Base-by-base conservation (phyloP, 2,329 filamentous ascomycete species). In the Botrytis galanthina region DNA sequence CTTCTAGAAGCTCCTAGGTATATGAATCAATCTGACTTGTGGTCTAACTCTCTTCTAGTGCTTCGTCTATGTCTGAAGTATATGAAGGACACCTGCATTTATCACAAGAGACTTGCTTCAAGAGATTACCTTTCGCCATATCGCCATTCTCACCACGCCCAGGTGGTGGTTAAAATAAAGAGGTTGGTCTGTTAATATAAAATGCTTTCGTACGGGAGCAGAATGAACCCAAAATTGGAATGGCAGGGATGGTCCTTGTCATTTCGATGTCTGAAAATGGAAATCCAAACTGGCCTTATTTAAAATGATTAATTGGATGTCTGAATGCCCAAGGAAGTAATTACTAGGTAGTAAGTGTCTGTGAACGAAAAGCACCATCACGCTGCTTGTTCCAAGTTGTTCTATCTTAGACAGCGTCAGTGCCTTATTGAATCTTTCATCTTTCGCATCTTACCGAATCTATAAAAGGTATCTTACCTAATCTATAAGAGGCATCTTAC, bases 121-220 rank as follows among this genome's bases (percentile, higher is more conserved):
- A 8, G 22, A 39, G 59, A 37, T 61, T 3, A 5, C 10, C 59
- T 37, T 44, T 16, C 32, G 9, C 26, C n/a, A 32, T 42, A 12
- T 29, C n/a, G 14, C 35, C 20, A 32, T 51, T 26, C 22, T 29
- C n/a, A 20, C 35, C 20, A 32, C 26, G 12, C 22, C 46, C 10
- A n/a, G 48, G 10, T 35, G 29, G 70, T 67, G 39, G 39, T 72
- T 42, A 39, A 72, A 68, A 72, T 60, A 60, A 59, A 68, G 70
- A 72, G 70, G 70, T 59, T 72, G 70, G 70, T 60, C 70, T 68
- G 48, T 37, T 68, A 60, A 72, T 67, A 72, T 67, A 72, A 60
- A 37, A 59, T 66, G 59, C 66, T 16, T 67, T 71, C 46, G 46
- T 44, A 67, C 10, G 37, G 67, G 70, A 68, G 59, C 8, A 14